Percentiles rank a stretch among this genome's conserved stretches.
Conservation (phyloP, 106 monocot species). For the Apostasia ramifera region DNA sequence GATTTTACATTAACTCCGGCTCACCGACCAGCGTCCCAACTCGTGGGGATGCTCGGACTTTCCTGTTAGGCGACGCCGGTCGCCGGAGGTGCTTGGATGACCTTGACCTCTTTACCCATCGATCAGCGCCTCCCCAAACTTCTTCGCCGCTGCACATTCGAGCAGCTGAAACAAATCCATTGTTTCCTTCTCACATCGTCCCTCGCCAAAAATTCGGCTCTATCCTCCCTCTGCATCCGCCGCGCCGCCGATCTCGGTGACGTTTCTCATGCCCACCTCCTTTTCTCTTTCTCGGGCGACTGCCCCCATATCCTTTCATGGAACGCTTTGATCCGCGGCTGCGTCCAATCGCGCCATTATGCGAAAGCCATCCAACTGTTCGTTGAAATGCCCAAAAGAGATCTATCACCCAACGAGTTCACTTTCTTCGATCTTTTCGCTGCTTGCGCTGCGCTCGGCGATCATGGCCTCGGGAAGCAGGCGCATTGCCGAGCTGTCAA, state of each 20-base stretch:
- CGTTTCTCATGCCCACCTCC: constrained; percentile 13
- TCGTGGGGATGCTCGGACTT: no score
- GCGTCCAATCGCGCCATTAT: constrained; percentile 7
- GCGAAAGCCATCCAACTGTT: constrained; percentile 10
- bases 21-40: no score
- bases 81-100: constrained; percentile 3
- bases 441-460: constrained; percentile 10
- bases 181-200: constrained; percentile 25
- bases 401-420: constrained; percentile 14
- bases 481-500: constrained; percentile 18
- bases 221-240: constrained; percentile 31
- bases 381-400: constrained; percentile 16
- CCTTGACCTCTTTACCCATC: neutral
- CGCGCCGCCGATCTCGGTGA: constrained; percentile 24
- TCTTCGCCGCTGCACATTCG: constrained; percentile 10
- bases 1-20: no score
- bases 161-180: constrained; percentile 30
- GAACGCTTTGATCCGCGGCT: constrained; percentile 32
- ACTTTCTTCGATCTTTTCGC: constrained; percentile 18
- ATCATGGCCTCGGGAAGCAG: constrained; percentile 8
- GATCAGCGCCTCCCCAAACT: constrained; percentile 9
- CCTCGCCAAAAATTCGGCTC: constrained; percentile 3
- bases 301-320: constrained; percentile 12
- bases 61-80: neutral
- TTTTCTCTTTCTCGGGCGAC: neutral